Conservation (phyloP, 1,284 basidiomycete genomes). For the Volvariella volvacea region DNA sequence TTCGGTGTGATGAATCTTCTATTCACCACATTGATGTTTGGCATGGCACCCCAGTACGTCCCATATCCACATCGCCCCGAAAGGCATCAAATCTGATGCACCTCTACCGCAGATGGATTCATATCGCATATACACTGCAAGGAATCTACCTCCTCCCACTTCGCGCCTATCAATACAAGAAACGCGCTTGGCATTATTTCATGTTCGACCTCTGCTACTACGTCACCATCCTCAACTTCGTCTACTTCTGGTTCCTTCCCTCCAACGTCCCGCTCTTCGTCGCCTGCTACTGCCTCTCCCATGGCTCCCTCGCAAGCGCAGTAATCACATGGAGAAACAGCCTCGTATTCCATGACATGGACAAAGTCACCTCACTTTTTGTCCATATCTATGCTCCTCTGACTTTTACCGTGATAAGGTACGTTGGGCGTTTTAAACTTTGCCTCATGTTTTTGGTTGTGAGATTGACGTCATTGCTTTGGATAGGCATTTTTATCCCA, state of each 20-base stretch:
- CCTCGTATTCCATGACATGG: slow-evolving; percentile 91
- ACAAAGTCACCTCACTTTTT: slow-evolving; percentile 90
- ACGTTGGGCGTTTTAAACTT: slow-evolving; percentile 17
- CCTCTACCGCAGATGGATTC: slow-evolving; percentile 53
- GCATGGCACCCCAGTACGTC: slow-evolving; percentile 74
- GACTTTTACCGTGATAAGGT: slow-evolving; percentile 85
- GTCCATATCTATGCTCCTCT: slow-evolving; percentile 87
- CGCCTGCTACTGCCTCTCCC: slow-evolving; percentile 82
- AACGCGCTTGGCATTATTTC: slow-evolving; percentile 89
- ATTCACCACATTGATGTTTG: slow-evolving; percentile 77
- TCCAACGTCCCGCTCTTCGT: slow-evolving; percentile 70
- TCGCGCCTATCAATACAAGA: slow-evolving; percentile 81
- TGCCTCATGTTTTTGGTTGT: slow-evolving; percentile 7
- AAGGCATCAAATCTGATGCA: too few relatives aligned
- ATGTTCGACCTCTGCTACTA: slow-evolving; percentile 92
- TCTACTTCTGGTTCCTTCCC: slow-evolving; percentile 84
- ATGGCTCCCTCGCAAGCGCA: slow-evolving; percentile 86
- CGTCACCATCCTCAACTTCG: slow-evolving; percentile 80
- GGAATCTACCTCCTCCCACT: slow-evolving; percentile 73
- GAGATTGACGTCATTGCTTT: slow-evolving; percentile 3
- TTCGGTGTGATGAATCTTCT: slow-evolving; percentile 87
- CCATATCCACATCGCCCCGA: slow-evolving; percentile 10
- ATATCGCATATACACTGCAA: slow-evolving; percentile 73
- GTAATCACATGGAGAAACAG: slow-evolving; percentile 97
- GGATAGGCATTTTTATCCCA: slow-evolving; percentile 75